phyloP scores from a whole-genome alignment of 805 yeast species.

The Metschnikowia koreensis region DNA sequence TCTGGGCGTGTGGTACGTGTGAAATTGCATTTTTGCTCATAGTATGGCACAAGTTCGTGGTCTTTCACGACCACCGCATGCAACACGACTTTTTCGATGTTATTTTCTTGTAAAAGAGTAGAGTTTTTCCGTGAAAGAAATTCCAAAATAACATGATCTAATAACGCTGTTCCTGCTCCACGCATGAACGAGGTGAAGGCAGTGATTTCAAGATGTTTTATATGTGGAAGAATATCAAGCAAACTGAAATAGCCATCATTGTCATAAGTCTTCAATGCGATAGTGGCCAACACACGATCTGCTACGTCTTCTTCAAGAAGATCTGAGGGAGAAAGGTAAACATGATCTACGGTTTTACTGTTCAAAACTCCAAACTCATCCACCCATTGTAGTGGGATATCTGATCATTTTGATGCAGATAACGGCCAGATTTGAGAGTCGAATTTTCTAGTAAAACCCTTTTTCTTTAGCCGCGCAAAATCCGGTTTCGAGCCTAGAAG shows the following conservation, averaged over 20 bases:
- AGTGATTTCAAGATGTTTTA: no score
- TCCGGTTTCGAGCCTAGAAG: background rate
- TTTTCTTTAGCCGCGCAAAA: background rate
- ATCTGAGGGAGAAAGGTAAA: background rate
- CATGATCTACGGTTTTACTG: background rate
- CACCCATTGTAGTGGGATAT: background rate
- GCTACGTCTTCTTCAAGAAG: background rate
- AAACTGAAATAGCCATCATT: background rate
- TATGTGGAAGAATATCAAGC: background rate
- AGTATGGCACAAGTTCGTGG: background rate
- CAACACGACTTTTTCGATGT: background rate
- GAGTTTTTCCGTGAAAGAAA: background rate
- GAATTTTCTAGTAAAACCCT: background rate
- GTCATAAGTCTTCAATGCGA: background rate
- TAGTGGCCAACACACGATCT: background rate
- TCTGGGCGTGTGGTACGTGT: background rate
- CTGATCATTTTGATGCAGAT: background rate
- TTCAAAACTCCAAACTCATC: background rate
- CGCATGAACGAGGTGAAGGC: background rate
- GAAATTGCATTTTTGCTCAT: background rate
- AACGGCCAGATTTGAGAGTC: background rate
- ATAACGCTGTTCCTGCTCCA: background rate
- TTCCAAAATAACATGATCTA: background rate
- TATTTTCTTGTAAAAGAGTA: background rate
- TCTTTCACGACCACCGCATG: background rate